phyloP scores from a whole-genome alignment of 1,284 basidiomycete species.

The Malassezia restricta region DNA sequence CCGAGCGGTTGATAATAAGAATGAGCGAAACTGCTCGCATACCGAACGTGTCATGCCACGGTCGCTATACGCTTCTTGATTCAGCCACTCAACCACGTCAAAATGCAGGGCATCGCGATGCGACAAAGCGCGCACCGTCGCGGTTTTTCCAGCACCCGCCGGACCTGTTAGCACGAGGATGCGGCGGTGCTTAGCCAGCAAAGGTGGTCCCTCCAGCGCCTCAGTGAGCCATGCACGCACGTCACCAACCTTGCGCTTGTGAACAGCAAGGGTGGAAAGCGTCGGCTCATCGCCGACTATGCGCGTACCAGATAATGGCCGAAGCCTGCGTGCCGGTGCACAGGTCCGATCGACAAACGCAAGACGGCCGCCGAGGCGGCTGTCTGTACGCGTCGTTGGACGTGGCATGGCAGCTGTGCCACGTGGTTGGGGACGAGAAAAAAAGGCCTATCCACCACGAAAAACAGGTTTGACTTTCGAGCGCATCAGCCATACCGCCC shows the following conservation, averaged over 20 bases:
- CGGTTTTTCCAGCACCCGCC: constrained; percentile 79
- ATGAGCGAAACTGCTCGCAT: constrained; percentile 28
- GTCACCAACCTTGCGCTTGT: constrained; percentile 71
- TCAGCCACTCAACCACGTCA: constrained; percentile 77
- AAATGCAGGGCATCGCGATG: constrained; percentile 56
- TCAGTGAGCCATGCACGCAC: constrained; percentile 75
- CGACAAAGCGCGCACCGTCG: constrained; percentile 65
- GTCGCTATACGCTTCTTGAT: constrained; percentile 40
- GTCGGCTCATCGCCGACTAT: constrained; percentile 47
- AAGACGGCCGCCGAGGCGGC: not conserved
- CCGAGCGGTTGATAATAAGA: constrained; percentile 22
- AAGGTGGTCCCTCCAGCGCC: constrained; percentile 58
- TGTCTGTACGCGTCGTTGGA: not conserved
- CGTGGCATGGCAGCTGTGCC: not conserved
- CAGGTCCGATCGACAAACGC: not conserved
- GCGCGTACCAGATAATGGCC: not conserved
- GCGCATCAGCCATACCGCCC: not conserved
- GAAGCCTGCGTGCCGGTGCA: not conserved
- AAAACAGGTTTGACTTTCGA: not conserved
- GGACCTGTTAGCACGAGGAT: constrained; percentile 77
- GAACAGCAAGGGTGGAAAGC: constrained; percentile 59
- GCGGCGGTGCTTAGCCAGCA: constrained; percentile 63
- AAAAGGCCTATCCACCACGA: not conserved
- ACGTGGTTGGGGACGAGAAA: not conserved
- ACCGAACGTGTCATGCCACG: constrained; percentile 11